Evolutionary conservation across 2,329 filamentous ascomycete species (phyloP), one percentile per base, ranked within the genome.

Genomic region (Didymella pinodella): DNA sequence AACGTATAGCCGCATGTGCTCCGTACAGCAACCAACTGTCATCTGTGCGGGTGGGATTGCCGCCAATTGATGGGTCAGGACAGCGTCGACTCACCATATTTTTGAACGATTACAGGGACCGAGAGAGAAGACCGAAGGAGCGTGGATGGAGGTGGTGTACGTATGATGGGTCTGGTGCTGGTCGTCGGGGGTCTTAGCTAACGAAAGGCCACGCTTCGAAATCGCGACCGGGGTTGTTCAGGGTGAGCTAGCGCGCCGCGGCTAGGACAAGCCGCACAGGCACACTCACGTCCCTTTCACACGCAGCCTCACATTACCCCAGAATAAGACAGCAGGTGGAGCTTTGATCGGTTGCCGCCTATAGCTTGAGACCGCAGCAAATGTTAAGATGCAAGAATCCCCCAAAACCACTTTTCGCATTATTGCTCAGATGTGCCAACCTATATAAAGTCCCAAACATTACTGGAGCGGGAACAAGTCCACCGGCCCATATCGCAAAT

Each of bases 331-430:
- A 34, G 41, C 38, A 3, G 45, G 41, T 20, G 14, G 36, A 41
- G 40, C 31, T 41, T 54, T 50, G 40, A 51, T 47, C 54, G 56
- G 56, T 46, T 41, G 32, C 12, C 36, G 32, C 41, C 41, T 32
- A 31, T n/a, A n/a, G 41, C 32, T 48, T 18, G 20, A 26, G 28
- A 29, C 8, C 11, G 18, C 7, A 26, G 14, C 12, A 12, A 7
- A 12, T 1, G 2, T 38, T 48, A 28, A 20, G 14, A 18, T 16
- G n/a, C 8, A 7, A n/a, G 44, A 43, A 38, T n/a, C 51, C 48
- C 58, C 52, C 67, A 66, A 62, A 66, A 62, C 64, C 57, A 69
- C 60, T 71, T 75, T 73, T 71, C 62, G 65, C 71, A 72, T 73
- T 47, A 66, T 66, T 63, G 57, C 66, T 31, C 62, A 56, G 40